Conservation (phyloP, 2,329 filamentous ascomycete genomes). For the Paraphaeosphaeria sporulosa region DNA sequence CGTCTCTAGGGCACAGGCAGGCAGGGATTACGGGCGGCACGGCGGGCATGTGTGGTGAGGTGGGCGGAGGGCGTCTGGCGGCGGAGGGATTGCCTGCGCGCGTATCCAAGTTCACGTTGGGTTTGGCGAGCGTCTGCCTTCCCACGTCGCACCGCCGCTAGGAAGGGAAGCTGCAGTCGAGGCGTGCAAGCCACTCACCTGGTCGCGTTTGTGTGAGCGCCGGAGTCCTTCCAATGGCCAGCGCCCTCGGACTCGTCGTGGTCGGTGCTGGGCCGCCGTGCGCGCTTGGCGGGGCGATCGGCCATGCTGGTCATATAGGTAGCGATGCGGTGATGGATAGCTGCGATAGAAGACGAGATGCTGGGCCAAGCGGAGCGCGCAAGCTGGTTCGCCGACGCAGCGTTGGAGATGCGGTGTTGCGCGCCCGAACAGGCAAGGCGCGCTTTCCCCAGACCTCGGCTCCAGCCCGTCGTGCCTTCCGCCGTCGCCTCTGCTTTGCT, state of each 20-base stretch:
- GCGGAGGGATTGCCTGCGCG: not conserved
- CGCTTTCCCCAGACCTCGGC: slow-evolving; percentile 11
- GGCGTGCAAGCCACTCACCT: slow-evolving; percentile 35
- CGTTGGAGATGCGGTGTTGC: not conserved
- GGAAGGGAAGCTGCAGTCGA: slow-evolving; percentile 8
- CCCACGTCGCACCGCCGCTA: slow-evolving; percentile 17
- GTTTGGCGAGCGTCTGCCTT: not conserved
- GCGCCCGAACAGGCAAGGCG: slow-evolving; percentile 9
- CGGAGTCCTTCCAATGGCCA: slow-evolving; percentile 43
- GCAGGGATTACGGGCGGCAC: slow-evolving; percentile 2
- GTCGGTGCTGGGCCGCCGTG: slow-evolving; percentile 51
- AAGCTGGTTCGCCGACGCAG: slow-evolving; percentile 7
- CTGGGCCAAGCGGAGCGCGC: not conserved
- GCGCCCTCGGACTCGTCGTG: slow-evolving; percentile 44
- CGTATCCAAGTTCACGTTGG: not conserved
- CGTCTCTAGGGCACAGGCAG: slow-evolving; percentile 7
- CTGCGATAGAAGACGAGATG: not conserved
- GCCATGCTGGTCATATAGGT: slow-evolving; percentile 26
- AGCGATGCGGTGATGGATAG: not conserved
- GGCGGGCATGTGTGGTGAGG: slow-evolving; percentile 6
- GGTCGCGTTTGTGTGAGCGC: slow-evolving; percentile 40
- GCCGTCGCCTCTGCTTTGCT: not conserved
- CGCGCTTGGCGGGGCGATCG: slow-evolving; percentile 48
- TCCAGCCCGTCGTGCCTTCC: not conserved
- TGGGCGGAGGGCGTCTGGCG: not conserved